phyloP scores from a whole-genome alignment of 2,329 filamentous ascomycete genomes.

The Ophiostoma novo-ulmi region DNA sequence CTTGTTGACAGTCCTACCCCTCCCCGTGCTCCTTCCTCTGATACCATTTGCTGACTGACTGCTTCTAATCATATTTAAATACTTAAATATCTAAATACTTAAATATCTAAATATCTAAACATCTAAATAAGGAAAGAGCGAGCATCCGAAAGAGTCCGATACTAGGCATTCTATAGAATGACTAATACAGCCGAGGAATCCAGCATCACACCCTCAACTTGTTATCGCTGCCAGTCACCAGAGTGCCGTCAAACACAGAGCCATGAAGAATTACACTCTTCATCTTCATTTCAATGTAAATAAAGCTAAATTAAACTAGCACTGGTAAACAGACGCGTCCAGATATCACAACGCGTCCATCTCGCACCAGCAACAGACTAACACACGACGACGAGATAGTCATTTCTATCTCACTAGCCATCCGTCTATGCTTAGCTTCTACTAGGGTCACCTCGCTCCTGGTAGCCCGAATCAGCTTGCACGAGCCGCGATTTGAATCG shows the following conservation, averaged over 20 bases:
- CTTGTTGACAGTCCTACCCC: not conserved
- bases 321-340: not conserved
- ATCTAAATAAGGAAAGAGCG: not conserved
- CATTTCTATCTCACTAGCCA: no score
- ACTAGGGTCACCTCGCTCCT: no score
- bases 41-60: not conserved
- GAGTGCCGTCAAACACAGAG: no score
- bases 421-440: not conserved
- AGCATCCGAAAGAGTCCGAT: not conserved
- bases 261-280: not conserved
- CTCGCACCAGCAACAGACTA: not conserved
- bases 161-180: not conserved
- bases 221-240: not conserved
- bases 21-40: not conserved
- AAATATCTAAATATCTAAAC: not conserved
- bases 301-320: not conserved
- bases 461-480: not conserved
- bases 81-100: not conserved
- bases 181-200: not conserved
- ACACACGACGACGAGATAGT: no score
- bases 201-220: slow-evolving; percentile 1
- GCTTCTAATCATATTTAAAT: not conserved
- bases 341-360: not conserved
- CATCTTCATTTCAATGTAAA: not conserved
- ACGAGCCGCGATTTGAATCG: no score